Conservation (phyloP, 768 basidiomycete species). For the Amanita muscaria region DNA sequence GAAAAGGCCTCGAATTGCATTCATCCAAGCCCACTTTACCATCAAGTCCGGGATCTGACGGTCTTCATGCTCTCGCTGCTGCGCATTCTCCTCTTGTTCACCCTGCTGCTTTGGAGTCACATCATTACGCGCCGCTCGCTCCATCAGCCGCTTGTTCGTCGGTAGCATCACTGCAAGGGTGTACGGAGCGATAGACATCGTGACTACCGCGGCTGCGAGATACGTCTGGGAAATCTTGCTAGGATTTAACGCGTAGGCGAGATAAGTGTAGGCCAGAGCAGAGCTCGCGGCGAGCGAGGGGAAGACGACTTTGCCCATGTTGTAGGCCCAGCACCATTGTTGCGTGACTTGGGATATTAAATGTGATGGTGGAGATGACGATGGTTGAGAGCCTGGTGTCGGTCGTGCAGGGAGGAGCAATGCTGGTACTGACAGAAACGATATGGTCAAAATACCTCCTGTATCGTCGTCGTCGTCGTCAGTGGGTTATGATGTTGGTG, state of each 20-base stretch:
- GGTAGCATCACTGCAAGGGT: not conserved
- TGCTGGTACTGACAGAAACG: not conserved
- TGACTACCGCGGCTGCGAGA: not conserved
- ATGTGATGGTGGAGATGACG: not conserved
- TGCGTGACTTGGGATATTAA: not conserved
- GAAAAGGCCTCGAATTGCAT: not conserved
- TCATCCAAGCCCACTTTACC: conserved; percentile 4
- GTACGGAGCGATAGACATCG: not conserved
- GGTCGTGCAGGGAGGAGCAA: not conserved
- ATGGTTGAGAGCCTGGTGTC: not conserved
- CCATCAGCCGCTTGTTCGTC: not conserved
- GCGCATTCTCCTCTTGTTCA: not conserved
- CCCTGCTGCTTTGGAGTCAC: not conserved
- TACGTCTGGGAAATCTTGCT: not conserved
- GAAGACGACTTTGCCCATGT: not conserved
- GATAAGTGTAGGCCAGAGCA: not conserved
- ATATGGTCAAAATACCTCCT: conserved; percentile 1
- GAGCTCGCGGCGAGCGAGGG: conserved; percentile 3
- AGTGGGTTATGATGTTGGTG: not conserved
- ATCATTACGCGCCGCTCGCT: not conserved
- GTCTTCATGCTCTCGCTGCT: not conserved
- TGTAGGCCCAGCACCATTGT: not conserved
- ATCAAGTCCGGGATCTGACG: not conserved
- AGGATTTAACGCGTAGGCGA: not conserved
- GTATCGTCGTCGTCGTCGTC: no score